phyloP scores from a whole-genome alignment of 352 stramenopile genomes.

The Pythium phragmitis region DNA sequence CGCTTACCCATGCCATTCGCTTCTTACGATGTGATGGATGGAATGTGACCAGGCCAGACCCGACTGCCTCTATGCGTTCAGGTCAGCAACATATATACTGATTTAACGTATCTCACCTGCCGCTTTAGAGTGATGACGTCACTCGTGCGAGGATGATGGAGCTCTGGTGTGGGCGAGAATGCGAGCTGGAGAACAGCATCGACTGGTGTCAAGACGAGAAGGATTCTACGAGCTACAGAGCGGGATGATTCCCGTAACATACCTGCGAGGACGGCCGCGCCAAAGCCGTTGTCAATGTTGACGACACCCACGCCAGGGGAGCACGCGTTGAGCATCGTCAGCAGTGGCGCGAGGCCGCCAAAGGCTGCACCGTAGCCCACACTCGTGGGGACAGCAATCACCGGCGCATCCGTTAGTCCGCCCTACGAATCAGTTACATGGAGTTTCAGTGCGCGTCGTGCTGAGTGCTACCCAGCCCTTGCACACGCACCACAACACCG shows the following conservation, averaged over 20 bases:
- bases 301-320: constrained; percentile 97
- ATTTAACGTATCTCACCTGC: constrained; percentile 10
- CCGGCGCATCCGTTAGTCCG: constrained; percentile 75
- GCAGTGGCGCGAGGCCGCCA: constrained; percentile 91
- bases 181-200: constrained; percentile 16
- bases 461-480: too few relatives aligned
- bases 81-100: constrained; percentile 24
- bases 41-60: constrained; percentile 7
- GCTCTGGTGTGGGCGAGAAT: constrained; percentile 11
- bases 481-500: constrained; percentile 90
- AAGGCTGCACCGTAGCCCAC: constrained; percentile 92
- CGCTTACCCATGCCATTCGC: constrained; percentile 30
- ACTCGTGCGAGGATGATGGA: background rate
- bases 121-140: constrained; percentile 5
- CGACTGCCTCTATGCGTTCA: constrained; percentile 21
- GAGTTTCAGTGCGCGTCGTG: background rate
- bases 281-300: constrained; percentile 99
- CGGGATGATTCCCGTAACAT: background rate
- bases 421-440: constrained; percentile 33
- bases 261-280: constrained; percentile 93
- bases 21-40: constrained; percentile 5
- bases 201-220: background rate
- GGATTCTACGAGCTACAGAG: background rate
- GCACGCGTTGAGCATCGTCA: constrained; percentile 98
- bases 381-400: constrained; percentile 91